A percentile compares a stretch with the other conserved stretches of the same genome.
Evolutionary conservation across 768 basidiomycete species (phyloP).

Genomic region (Lactarius psammicola): DNA sequence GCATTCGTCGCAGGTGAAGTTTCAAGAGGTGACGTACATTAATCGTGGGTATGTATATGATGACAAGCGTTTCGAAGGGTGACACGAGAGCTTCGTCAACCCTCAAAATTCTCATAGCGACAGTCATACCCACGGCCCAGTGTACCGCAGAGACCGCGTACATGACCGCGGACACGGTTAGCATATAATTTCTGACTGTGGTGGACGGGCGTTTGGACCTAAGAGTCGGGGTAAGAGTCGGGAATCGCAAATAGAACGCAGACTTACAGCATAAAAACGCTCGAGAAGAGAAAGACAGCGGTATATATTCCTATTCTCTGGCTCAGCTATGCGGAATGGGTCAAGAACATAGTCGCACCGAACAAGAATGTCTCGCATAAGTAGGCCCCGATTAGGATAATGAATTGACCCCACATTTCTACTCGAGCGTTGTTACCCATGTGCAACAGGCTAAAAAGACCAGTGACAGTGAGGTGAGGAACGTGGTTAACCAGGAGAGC

Average conservation of each 20-base stretch:
- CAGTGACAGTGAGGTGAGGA: neutral
- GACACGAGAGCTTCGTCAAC: neutral
- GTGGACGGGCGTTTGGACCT: neutral
- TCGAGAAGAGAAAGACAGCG: neutral
- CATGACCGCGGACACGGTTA: conserved; percentile 6
- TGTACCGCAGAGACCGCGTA: conserved; percentile 4
- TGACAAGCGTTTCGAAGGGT: neutral
- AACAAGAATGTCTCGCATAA: conserved; percentile 14
- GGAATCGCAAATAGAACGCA: neutral
- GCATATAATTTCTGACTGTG: neutral
- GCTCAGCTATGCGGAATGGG: neutral
- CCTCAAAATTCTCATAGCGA: neutral
- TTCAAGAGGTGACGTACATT: conserved; percentile 2
- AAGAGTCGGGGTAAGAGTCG: neutral
- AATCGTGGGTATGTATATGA: neutral
- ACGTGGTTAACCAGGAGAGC: neutral
- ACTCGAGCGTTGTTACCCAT: neutral
- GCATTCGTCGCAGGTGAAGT: neutral
- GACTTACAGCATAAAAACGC: neutral
- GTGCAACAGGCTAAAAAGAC: neutral
- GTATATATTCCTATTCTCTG: neutral
- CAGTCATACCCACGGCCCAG: neutral
- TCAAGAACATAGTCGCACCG: neutral
- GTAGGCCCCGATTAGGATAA: neutral
- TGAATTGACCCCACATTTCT: neutral